These are phyloP conservation scores for Boechera divaricarpa DNA, from an alignment of 345 rosid genomes.

Conservation along the genomic window DNA sequence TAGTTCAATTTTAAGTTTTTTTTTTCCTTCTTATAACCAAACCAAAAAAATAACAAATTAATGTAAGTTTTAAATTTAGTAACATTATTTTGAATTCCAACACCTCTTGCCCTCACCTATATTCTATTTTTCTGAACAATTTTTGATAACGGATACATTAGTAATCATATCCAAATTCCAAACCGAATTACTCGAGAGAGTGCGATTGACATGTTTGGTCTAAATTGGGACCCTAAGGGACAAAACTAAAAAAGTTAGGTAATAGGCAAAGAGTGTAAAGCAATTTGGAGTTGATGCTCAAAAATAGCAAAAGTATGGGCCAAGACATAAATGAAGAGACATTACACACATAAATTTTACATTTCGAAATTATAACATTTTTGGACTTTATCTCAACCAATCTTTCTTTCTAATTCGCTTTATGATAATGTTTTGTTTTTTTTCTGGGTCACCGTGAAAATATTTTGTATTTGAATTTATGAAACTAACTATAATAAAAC, in stretches of 20 bases:
- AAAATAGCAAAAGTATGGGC: slow-evolving; percentile 36
- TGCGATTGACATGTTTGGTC: slow-evolving; percentile 40
- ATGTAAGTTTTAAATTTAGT: neutral
- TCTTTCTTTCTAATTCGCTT: slow-evolving; percentile 9
- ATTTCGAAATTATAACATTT: neutral
- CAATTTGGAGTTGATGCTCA: slow-evolving; percentile 35
- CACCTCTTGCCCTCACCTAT: too few relatives aligned
- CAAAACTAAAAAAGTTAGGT: slow-evolving; percentile 31
- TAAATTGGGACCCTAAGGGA: slow-evolving; percentile 30
- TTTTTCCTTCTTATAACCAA: neutral
- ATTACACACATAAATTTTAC: slow-evolving; percentile 9
- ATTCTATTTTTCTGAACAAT: neutral
- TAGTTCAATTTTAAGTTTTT: neutral
- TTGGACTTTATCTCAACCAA: slow-evolving; percentile 1
- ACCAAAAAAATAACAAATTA: neutral
- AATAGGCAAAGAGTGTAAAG: slow-evolving; percentile 22
- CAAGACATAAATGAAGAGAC: slow-evolving; percentile 30
- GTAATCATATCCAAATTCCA: neutral
- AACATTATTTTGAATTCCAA: neutral
- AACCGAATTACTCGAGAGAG: slow-evolving; percentile 35
- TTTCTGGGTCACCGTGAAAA: slow-evolving; percentile 2
- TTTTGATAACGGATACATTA: neutral
- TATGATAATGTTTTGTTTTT: neutral
- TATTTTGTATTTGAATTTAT: slow-evolving; percentile 18
- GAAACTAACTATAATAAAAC: neutral